Percentiles rank a stretch among this genome's conserved stretches.
These are phyloP conservation scores for Penicillium sp. DNA, from an alignment of 2,329 filamentous ascomycete genomes.

Conservation along the genomic window DNA sequence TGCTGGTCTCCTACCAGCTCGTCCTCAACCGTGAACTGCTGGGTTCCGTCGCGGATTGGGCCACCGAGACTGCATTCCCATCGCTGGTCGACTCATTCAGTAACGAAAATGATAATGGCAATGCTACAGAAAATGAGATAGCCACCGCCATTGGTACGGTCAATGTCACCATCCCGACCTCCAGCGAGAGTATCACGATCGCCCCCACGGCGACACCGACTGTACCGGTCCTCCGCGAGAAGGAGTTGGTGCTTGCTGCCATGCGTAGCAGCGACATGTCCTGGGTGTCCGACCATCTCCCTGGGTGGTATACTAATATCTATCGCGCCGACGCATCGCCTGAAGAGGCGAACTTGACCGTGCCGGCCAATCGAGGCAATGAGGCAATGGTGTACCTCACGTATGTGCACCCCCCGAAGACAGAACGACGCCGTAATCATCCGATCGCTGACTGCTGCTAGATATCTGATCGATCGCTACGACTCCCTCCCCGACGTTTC, in stretches of 20 bases:
- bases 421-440: too few species aligned
- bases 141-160: neutral
- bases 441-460: too few species aligned
- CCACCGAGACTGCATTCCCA: neutral
- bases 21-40: conserved; percentile 19
- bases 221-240: conserved; percentile 3
- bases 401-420: too few species aligned
- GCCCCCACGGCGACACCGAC: neutral
- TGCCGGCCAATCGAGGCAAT: conserved; percentile 53
- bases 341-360: conserved; percentile 39
- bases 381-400: conserved; percentile 57
- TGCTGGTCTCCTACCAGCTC: conserved; percentile 25
- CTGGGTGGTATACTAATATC: conserved; percentile 31
- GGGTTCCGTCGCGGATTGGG: conserved; percentile 8
- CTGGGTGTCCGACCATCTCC: conserved; percentile 24
- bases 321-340: conserved; percentile 48
- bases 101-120: too few species aligned
- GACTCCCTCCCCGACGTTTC: conserved; percentile 44
- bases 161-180: neutral
- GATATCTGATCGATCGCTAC: conserved; percentile 36
- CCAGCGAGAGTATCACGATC: neutral
- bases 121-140: neutral
- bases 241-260: conserved; percentile 27
- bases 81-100: neutral
- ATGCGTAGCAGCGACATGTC: conserved; percentile 26